Evolutionary conservation across 148 eudicot species (phyloP).

Genomic region (Chenopodium formosanum): DNA sequence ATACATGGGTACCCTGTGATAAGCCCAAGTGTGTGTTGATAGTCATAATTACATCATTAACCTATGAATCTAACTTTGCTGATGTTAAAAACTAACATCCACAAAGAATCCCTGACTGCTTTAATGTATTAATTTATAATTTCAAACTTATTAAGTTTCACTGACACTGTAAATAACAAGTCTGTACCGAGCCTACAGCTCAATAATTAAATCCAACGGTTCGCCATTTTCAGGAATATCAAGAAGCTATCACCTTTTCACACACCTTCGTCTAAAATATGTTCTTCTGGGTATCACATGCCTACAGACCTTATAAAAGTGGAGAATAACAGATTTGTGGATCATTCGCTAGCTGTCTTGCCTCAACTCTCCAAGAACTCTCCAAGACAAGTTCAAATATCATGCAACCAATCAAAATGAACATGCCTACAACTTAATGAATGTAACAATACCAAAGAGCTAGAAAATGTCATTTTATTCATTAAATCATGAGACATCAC

Average conservation of each 20-base stretch:
- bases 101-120: neutral
- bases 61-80: neutral
- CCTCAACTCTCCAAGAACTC: neutral
- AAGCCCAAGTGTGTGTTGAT: neutral
- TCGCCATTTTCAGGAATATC: neutral
- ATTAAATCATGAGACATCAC: neutral
- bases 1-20: too few relatives aligned
- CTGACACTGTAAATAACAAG: neutral
- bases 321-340: neutral
- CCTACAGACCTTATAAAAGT: neutral
- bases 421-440: neutral
- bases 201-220: neutral
- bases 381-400: neutral
- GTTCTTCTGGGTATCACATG: neutral
- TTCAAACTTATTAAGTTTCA: neutral
- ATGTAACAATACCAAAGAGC: neutral
- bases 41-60: neutral
- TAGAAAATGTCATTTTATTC: neutral
- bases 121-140: neutral
- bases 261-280: neutral
- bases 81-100: neutral
- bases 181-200: neutral
- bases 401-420: neutral
- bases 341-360: neutral
- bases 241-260: neutral